phyloP scores from a whole-genome alignment of 306 rosid species.

The Glycine tomentella region DNA sequence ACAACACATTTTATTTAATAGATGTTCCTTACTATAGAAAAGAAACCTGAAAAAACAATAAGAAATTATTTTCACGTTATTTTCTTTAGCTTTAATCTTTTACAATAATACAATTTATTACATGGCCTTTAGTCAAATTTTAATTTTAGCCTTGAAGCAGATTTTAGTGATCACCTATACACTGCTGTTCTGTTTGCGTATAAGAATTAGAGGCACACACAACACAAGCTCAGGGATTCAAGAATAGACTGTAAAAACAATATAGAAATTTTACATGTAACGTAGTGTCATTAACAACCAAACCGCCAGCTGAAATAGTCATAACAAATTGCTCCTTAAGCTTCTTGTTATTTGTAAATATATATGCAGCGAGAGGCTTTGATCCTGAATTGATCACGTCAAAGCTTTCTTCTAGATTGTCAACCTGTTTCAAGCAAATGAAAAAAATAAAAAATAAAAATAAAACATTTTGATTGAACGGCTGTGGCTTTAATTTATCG shows the following conservation, averaged over 20 bases:
- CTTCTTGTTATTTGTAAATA: conserved; percentile 77
- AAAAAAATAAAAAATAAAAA: not conserved
- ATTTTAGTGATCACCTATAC: not conserved
- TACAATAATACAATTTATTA: not conserved
- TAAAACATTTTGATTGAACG: not conserved
- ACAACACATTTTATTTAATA: not conserved
- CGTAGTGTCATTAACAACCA: conserved; percentile 84
- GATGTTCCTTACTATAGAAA: not conserved
- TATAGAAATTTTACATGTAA: conserved; percentile 69
- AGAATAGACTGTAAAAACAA: conserved; percentile 16
- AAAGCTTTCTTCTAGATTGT: conserved; percentile 81
- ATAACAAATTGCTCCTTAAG: conserved; percentile 80
- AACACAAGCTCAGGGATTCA: conserved; percentile 16
- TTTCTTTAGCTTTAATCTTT: not conserved
- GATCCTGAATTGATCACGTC: conserved; percentile 78
- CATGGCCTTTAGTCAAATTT: conserved; percentile 10
- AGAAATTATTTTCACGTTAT: not conserved
- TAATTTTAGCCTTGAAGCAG: conserved; percentile 12
- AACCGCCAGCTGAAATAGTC: conserved; percentile 86
- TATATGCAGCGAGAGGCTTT: conserved; percentile 98
- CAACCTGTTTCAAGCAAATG: conserved; percentile 66
- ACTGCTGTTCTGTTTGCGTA: conserved; percentile 6
- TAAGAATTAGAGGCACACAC: conserved; percentile 14
- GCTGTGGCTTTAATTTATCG: not conserved
- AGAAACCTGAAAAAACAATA: not conserved